Conservation (phyloP, 2,329 filamentous ascomycete species). For the Cladorrhinum sp. region DNA sequence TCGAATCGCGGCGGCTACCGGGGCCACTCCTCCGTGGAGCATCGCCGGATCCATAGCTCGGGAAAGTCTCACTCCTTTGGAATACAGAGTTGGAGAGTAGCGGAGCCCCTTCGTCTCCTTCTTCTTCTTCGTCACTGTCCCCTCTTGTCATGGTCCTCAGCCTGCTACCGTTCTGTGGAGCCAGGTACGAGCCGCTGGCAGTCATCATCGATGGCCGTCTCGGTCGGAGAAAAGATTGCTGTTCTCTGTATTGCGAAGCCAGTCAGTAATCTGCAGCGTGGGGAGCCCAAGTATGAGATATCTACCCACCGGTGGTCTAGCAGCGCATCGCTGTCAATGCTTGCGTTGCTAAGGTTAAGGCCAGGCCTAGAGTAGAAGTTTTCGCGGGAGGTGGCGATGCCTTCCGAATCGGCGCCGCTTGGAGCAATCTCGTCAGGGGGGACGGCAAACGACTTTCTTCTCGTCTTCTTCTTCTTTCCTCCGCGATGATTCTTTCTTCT, state of each 20-base stretch:
- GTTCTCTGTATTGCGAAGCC: slow-evolving; percentile 43
- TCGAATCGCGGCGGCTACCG: slow-evolving; percentile 47
- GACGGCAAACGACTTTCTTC: slow-evolving; percentile 77
- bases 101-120: slow-evolving; percentile 55
- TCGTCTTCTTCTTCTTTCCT: slow-evolving; percentile 72
- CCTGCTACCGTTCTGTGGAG: slow-evolving; percentile 34
- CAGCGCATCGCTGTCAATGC: slow-evolving; percentile 82
- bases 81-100: slow-evolving; percentile 47
- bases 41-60: slow-evolving; percentile 45
- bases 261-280: slow-evolving; percentile 16
- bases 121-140: slow-evolving; percentile 52
- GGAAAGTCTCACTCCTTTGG: slow-evolving; percentile 33
- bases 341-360: slow-evolving; percentile 72
- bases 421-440: slow-evolving; percentile 52
- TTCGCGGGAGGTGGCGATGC: slow-evolving; percentile 32
- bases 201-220: slow-evolving; percentile 56
- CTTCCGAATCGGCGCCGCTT: slow-evolving; percentile 36
- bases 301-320: slow-evolving; percentile 73
- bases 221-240: slow-evolving; percentile 57
- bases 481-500: slow-evolving; percentile 72
- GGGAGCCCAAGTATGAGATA: slow-evolving; percentile 12
- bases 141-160: slow-evolving; percentile 29
- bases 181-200: slow-evolving; percentile 34
- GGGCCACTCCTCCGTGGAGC: slow-evolving; percentile 32
- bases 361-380: slow-evolving; percentile 50